Evolutionary conservation across 371 early-diverging fungal species (phyloP).

Genomic region (Chytridium lagenaria): DNA sequence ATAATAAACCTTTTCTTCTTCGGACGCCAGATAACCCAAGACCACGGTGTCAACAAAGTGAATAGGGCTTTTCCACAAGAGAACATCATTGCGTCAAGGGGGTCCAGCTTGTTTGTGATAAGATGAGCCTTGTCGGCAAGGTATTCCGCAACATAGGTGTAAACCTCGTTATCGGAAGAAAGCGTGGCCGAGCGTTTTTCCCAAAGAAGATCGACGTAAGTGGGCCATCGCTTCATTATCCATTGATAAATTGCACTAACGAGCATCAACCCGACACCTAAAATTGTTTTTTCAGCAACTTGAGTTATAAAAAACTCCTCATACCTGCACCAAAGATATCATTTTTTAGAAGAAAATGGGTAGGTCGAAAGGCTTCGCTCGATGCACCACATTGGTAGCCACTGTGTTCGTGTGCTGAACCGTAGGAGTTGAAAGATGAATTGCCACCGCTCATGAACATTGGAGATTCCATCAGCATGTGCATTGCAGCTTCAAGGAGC

Average conservation of each 20-base stretch:
- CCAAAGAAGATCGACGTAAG: not conserved
- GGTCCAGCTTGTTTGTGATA: not conserved
- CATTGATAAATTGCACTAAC: not conserved
- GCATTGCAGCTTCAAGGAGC: not conserved
- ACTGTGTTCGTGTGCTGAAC: not conserved
- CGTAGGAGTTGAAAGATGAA: not conserved
- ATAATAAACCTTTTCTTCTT: too few species aligned
- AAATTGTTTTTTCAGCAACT: not conserved
- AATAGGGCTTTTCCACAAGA: not conserved
- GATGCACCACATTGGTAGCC: not conserved
- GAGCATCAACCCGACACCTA: not conserved
- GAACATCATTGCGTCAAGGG: not conserved
- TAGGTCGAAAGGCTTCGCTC: not conserved
- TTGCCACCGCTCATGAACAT: not conserved
- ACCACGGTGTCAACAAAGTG: not conserved
- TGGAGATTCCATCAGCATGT: not conserved
- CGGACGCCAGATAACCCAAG: too few species aligned
- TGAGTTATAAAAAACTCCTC: not conserved
- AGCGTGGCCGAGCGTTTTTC: not conserved
- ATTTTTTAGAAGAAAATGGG: not conserved
- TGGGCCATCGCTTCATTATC: not conserved
- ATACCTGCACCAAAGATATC: not conserved
- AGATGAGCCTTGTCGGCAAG: conserved; percentile 3
- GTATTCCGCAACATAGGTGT: conserved; percentile 23
- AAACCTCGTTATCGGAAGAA: conserved; percentile 20